Evolutionary conservation across 2,329 filamentous ascomycete species (phyloP), one percentile per base, ranked within the genome.

Genomic region (Ramularia endophylla): DNA sequence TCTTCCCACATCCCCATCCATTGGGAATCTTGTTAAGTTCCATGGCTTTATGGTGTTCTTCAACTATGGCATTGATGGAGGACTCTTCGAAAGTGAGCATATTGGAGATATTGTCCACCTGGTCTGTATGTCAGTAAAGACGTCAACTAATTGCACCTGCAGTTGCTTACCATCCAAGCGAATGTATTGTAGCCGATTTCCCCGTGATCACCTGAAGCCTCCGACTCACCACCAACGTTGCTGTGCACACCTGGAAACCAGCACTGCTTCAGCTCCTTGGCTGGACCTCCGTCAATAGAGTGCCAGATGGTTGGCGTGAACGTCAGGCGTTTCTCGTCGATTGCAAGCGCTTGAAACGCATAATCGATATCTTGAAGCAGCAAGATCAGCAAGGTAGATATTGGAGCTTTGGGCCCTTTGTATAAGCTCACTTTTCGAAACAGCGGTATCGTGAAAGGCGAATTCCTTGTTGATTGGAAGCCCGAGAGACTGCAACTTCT

Each of bases 211-310:
- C 27, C 39, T 12, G 28, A 20, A 11, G 27, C 7, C 13, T 36
- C 35, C n/a, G 29, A 12, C 20, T 47, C 40, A 12, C 66, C 66
- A 12, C 66, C 66, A 9, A 67, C 46, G 39, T 67, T 65, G 27
- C 50, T 52, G 42, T 69, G 66, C 2, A 60, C 60, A 4, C 66
- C 66, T 1, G 64, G 65, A 46, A 69, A 69, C 66, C 66, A 69
- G 13, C 65, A 62, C 47, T 68, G 66, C 12, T 63, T 56, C 13
- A 68, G 50, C n/a, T 57, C 55, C 8, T 64, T 67, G 13, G 50
- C 32, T 8, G 38, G 36, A 27, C 30, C 58, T 43, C 61, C 64
- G 9, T 62, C 60, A 1, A 53, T 53, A 15, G 57, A 51, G 43
- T 65, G 60, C 64, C 64, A 67, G 2, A 66, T 34, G 0, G 58